Evolutionary conservation across 2,329 filamentous ascomycete species (phyloP).

Genomic region (Neurospora sp.): DNA sequence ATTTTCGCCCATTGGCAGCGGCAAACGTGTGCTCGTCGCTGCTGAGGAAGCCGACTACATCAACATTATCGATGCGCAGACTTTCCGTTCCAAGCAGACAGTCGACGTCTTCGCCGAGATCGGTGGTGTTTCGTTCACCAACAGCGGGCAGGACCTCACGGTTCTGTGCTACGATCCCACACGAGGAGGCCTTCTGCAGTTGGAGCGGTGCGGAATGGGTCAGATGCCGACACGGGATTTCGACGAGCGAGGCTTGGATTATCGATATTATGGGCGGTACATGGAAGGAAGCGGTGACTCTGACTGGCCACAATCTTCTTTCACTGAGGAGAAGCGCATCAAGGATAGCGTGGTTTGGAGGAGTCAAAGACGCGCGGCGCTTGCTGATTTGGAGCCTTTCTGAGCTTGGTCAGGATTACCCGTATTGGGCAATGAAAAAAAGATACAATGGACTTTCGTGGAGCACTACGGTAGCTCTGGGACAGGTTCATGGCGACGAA

Average conservation of each 20-base stretch:
- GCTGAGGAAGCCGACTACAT: constrained; percentile 69
- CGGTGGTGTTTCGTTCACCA: constrained; percentile 56
- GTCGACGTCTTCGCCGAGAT: constrained; percentile 69
- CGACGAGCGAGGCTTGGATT: constrained; percentile 6
- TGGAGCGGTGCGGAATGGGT: constrained; percentile 39
- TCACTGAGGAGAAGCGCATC: constrained; percentile 12
- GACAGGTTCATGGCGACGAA: not conserved
- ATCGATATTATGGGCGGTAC: constrained; percentile 5
- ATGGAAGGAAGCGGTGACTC: constrained; percentile 13
- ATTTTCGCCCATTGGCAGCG: constrained; percentile 63
- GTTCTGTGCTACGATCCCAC: constrained; percentile 55
- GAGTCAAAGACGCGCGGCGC: constrained; percentile 11
- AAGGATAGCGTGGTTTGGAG: constrained; percentile 9
- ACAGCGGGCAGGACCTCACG: constrained; percentile 57
- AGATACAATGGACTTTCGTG: not conserved
- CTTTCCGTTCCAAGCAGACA: constrained; percentile 54
- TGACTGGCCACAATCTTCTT: constrained; percentile 20
- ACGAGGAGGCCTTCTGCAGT: constrained; percentile 57
- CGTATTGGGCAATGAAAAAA: not conserved
- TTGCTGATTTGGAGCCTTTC: constrained; percentile 18
- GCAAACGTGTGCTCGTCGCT: constrained; percentile 55
- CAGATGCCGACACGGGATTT: constrained; percentile 23
- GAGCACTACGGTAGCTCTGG: not conserved
- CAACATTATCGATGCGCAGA: constrained; percentile 58
- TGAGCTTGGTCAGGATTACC: constrained; percentile 6